Evolutionary conservation across 2,329 filamentous ascomycete genomes (phyloP).

Genomic region (Exserohilum rostratum): DNA sequence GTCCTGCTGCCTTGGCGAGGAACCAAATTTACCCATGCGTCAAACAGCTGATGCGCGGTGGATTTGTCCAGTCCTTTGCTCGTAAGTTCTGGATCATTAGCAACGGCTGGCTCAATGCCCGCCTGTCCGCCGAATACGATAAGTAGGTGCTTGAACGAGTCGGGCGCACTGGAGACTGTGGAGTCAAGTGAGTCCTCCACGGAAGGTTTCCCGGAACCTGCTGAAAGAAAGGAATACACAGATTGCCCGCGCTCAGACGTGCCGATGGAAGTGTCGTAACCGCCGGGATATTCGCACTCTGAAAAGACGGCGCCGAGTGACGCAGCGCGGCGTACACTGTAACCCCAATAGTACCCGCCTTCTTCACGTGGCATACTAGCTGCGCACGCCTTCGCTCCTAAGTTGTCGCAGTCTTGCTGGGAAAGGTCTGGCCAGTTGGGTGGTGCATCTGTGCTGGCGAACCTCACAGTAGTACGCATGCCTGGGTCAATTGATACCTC

Average conservation of each 20-base stretch:
- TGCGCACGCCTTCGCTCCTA: slow-evolving; percentile 66
- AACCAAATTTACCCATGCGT: slow-evolving; percentile 82
- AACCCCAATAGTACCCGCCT: slow-evolving; percentile 87
- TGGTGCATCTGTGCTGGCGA: slow-evolving; percentile 56
- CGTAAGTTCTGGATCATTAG: slow-evolving; percentile 64
- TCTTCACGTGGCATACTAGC: slow-evolving; percentile 74
- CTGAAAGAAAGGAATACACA: slow-evolving; percentile 44
- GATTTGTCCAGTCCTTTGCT: slow-evolving; percentile 68
- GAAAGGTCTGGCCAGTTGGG: slow-evolving; percentile 37
- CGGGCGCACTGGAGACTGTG: slow-evolving; percentile 30
- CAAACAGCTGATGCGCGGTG: slow-evolving; percentile 74
- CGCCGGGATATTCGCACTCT: slow-evolving; percentile 73
- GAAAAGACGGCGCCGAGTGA: slow-evolving; percentile 78
- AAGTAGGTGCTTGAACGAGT: slow-evolving; percentile 71
- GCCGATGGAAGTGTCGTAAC: slow-evolving; percentile 83
- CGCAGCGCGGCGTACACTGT: slow-evolving; percentile 68
- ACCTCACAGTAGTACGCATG: slow-evolving; percentile 75
- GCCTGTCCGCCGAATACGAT: slow-evolving; percentile 82
- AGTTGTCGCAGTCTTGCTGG: slow-evolving; percentile 25
- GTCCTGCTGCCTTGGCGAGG: slow-evolving; percentile 81
- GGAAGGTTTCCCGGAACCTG: slow-evolving; percentile 9
- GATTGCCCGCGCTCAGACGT: slow-evolving; percentile 77
- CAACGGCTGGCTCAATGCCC: slow-evolving; percentile 77
- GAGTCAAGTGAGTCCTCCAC: not conserved
- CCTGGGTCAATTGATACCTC: slow-evolving; percentile 64